Base-by-base conservation (phyloP, 2,329 filamentous ascomycete genomes). In the Orbilia quercus region DNA sequence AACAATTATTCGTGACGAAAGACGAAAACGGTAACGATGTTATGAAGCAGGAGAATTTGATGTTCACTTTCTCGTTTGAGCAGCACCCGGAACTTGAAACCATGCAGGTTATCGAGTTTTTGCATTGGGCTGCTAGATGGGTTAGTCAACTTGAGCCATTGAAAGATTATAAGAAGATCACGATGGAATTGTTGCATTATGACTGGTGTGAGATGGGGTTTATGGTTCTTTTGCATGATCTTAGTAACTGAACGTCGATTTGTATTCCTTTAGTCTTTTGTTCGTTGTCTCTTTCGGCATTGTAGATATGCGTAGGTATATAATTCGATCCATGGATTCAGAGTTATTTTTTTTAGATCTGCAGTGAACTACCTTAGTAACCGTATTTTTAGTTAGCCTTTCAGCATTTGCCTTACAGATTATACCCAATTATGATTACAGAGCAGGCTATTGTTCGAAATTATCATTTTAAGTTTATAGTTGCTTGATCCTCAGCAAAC, bases 41-140 rank as follows among this genome's bases (percentile, higher is more conserved):
- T 14, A 31, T 51, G 6, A 64, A 44, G 25, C 51, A 72, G 18
- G 48, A 65, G 2, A 53, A 72, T 12, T 11, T 72, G n/a, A 53
- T 45, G 1, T 72, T 72, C 18, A 59, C 44, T 1, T 72, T 72
- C 36, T 16, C 51, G 20, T 72, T 72, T 38, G 53, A 42, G 20
- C 23, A 64, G 9, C 59, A 72, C 18, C 67, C 67, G 14, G 67
- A 72, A 36, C 36, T 72, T 16, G 55, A 65, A 25, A 53, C 20
- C 9, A 72, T 72, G 67, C 67, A 72, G 48, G 54, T 72, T 11
- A 64, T 72, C 28, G 67, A 72, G 53, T 72, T 72, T 51, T 22
- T 72, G n/a, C 50, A 72, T 31, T 72, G 67, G 67, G 58, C 62
- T 12, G 67, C 67, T 7, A 64, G 51, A 25, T 72, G 67, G 67